These are phyloP conservation scores for Cryptosporidium andersoni DNA, from an alignment of 169 alveolate genomes.

Conservation along the genomic window DNA sequence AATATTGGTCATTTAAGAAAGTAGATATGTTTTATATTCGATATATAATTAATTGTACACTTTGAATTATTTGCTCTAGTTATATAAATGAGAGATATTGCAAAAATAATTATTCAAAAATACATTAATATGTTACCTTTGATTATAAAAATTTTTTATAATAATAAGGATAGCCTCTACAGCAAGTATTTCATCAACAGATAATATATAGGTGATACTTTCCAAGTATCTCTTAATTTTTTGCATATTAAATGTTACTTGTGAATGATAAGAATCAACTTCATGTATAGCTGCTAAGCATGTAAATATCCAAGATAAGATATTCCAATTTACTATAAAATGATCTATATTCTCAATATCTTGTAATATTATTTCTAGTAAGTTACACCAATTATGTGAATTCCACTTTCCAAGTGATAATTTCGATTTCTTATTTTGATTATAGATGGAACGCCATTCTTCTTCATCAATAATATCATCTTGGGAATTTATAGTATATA, in stretches of 20 bases:
- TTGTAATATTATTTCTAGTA: constrained; percentile 18
- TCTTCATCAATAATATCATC: constrained; percentile 13
- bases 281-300: constrained; percentile 25
- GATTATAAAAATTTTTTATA: constrained; percentile 42
- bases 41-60: no score
- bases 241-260: constrained; percentile 49
- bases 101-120: no score
- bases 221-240: constrained; percentile 43
- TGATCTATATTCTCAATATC: background rate
- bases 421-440: constrained; percentile 3
- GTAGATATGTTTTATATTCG: no score
- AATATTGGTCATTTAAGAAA: no score
- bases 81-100: no score
- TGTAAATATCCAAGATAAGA: constrained; percentile 14
- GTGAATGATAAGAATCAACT: constrained; percentile 29
- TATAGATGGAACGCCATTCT: constrained; percentile 17
- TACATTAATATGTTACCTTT: background rate
- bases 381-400: constrained; percentile 43
- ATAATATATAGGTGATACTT: background rate
- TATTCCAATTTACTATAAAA: background rate
- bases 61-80: no score
- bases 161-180: constrained; percentile 39
- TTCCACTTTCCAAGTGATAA: constrained; percentile 55
- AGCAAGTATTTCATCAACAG: constrained; percentile 9
- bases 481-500: constrained; percentile 8